phyloP scores from a whole-genome alignment of 164 flowering plant species.

The Tinospora cordifolia region DNA sequence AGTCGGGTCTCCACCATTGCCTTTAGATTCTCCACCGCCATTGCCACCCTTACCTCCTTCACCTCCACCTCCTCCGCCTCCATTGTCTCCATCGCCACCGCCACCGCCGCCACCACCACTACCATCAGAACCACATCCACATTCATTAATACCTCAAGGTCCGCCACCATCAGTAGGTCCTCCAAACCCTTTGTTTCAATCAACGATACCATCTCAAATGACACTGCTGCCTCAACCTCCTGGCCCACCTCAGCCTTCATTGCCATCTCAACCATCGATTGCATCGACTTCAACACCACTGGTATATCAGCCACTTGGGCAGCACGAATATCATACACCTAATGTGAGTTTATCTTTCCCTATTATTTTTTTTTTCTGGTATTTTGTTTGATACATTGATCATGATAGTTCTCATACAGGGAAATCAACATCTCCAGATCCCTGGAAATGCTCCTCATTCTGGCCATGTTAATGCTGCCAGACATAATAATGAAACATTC shows the following conservation, averaged over 20 bases:
- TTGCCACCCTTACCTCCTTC: conserved; percentile 47
- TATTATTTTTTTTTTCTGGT: not conserved
- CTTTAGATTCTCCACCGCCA: conserved; percentile 54
- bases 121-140: conserved; percentile 21
- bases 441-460: conserved; percentile 45
- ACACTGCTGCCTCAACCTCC: conserved; percentile 24
- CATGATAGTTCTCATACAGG: conserved; percentile 29
- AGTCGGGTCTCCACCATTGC: conserved; percentile 60
- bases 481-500: conserved; percentile 40
- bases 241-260: conserved; percentile 16
- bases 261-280: conserved; percentile 15
- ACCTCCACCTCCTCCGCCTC: conserved; percentile 25
- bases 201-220: conserved; percentile 23
- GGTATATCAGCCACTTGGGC: conserved; percentile 35
- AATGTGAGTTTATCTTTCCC: conserved; percentile 34
- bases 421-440: conserved; percentile 36
- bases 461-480: conserved; percentile 28
- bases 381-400: not conserved
- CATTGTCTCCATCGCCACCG: conserved; percentile 19
- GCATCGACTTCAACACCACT: conserved; percentile 35
- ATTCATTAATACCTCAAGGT: conserved; percentile 23
- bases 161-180: conserved; percentile 29
- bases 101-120: conserved; percentile 27
- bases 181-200: conserved; percentile 23
- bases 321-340: conserved; percentile 38